Evolutionary conservation across 192 early-diverging fungal genomes (phyloP).

Genomic region (Cladochytrium replicatum): DNA sequence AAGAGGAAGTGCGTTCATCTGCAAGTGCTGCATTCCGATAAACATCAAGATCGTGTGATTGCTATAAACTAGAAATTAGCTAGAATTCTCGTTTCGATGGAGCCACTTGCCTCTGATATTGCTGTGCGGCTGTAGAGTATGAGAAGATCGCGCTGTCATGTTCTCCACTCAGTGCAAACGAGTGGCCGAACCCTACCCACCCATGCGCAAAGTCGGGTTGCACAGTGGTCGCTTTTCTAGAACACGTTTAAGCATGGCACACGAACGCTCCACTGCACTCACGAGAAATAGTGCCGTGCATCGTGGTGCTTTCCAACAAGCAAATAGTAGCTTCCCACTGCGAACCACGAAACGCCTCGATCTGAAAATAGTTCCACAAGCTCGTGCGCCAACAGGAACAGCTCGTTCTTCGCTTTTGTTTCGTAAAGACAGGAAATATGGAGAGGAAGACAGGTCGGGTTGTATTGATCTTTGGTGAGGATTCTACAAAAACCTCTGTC

Average conservation of each 20-base stretch:
- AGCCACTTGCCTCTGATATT: conserved; percentile 51
- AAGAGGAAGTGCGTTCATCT: conserved; percentile 39
- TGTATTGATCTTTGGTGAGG: conserved; percentile 43
- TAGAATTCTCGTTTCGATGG: not conserved
- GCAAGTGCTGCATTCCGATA: conserved; percentile 69
- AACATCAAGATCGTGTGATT: conserved; percentile 42
- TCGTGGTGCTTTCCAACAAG: conserved; percentile 46
- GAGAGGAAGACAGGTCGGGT: conserved; percentile 45
- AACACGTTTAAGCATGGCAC: conserved; percentile 5
- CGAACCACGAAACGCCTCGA: conserved; percentile 56
- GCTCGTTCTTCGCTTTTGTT: conserved; percentile 46
- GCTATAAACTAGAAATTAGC: conserved; percentile 1
- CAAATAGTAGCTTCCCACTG: conserved; percentile 69
- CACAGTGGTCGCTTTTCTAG: conserved; percentile 47
- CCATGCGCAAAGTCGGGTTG: conserved; percentile 54
- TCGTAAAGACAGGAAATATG: conserved; percentile 62
- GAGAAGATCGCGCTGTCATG: conserved; percentile 68
- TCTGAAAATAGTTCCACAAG: conserved; percentile 55
- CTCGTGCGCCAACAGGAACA: conserved; percentile 65
- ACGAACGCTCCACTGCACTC: not conserved
- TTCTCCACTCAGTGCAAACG: conserved; percentile 63
- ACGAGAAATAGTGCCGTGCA: conserved; percentile 55
- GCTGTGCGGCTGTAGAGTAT: conserved; percentile 51
- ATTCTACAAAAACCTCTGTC: conserved; percentile 36
- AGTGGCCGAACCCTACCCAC: conserved; percentile 75